Base-by-base conservation (phyloP, 768 basidiomycete genomes). In the Dendrothele bispora region DNA sequence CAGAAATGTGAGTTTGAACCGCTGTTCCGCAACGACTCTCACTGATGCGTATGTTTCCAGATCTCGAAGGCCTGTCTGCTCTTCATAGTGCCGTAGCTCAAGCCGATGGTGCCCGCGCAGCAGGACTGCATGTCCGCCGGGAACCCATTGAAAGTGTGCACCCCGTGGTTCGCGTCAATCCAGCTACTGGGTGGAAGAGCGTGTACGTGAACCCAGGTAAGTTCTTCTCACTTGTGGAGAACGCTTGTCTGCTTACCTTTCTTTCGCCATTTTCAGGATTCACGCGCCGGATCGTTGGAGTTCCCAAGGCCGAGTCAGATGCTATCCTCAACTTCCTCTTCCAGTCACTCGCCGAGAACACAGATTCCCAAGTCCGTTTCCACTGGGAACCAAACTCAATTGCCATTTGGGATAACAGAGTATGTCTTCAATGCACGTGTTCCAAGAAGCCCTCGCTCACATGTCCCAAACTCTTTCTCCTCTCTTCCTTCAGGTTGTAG, bases 351-450 rank as follows among this genome's bases (percentile, higher is more conserved):
- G 73, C 75, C 43, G 77, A 81, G 53, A 88, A 83, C 61, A 77
- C 79, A 5, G 86, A 88, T 61, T 82, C 80, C 65, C 87, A 88
- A 51, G 83, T 86, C 34, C 82, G 86, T 49, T 87, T 87, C 75
- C 78, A 74, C 52, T 91, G 90, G 90, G 77, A 85, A 60, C 69
- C 73, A 29, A 82, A 89, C 60, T 84, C 86, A 34, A 69, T 91
- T 43, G 89, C 88, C n/a, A 73, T 91, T 62, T 92, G 91, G 90
- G 88, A 92, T 58, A 91, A 91, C 64, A 74, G 89, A 63, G 86
- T 87, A 53, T 30, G 77, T 61, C 7, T 34, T 42, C 18, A 26
- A 21, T 32, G 7, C 22, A 1, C 12, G 17, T 1, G 21, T 2
- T 17, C 17, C 34, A 18, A 8, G 18, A 22, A 5, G 4, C 21